Conservation (phyloP, 345 rosid species). For the Cochlearia excelsa region DNA sequence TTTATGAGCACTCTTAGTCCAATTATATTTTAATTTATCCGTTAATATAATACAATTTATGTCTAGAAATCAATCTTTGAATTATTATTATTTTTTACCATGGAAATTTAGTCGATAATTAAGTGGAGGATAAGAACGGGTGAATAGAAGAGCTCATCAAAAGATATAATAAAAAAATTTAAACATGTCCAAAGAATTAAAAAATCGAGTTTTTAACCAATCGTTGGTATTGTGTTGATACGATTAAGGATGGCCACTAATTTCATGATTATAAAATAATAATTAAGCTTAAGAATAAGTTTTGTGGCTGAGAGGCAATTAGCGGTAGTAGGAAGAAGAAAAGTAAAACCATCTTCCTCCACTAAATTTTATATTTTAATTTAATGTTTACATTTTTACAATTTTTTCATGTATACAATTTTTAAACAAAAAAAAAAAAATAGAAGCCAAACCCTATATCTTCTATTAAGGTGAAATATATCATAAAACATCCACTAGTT, state of each 20-base stretch:
- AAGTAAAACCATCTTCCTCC: constrained; percentile 24
- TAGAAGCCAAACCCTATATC: too few species aligned
- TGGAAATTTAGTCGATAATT: too few species aligned
- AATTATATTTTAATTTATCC: background rate
- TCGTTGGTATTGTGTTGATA: constrained; percentile 20
- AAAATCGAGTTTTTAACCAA: constrained; percentile 31
- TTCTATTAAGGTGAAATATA: too few species aligned
- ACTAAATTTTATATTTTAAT: background rate
- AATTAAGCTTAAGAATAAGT: constrained; percentile 3
- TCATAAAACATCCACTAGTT: too few species aligned
- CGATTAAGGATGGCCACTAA: constrained; percentile 22
- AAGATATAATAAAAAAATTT: constrained; percentile 1
- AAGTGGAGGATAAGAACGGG: constrained; percentile 30
- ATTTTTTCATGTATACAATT: too few species aligned
- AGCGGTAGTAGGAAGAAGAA: constrained; percentile 27
- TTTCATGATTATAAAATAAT: constrained; percentile 26
- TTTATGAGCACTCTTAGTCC: constrained; percentile 7
- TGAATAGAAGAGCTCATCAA: constrained; percentile 23
- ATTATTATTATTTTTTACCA: too few species aligned
- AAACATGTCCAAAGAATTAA: constrained; percentile 15
- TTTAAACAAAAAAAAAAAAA: too few species aligned
- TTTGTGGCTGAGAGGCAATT: constrained; percentile 29
- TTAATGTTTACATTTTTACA: too few species aligned
- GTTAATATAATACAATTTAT: background rate
- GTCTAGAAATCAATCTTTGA: too few species aligned